These are phyloP conservation scores for Lasiodiplodia gonubiensis DNA, from an alignment of 2,329 filamentous ascomycete species.

Conservation along the genomic window DNA sequence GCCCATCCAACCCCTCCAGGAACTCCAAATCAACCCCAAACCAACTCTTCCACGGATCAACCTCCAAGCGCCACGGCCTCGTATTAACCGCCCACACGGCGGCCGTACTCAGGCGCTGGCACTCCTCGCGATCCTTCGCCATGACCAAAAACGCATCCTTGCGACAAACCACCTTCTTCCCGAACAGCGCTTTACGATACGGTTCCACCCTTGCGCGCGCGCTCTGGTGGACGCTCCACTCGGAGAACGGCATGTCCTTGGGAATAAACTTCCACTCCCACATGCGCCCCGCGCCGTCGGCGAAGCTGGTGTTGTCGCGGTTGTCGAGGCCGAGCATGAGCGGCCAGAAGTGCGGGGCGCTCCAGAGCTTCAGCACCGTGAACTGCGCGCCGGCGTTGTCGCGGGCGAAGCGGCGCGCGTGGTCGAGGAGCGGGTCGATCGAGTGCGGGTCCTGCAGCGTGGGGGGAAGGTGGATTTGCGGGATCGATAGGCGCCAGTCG, in stretches of 20 bases:
- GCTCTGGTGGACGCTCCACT: constrained; percentile 53
- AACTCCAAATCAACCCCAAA: constrained; percentile 55
- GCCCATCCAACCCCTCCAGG: constrained; percentile 49
- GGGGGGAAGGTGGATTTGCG: constrained; percentile 35
- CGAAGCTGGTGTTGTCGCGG: constrained; percentile 46
- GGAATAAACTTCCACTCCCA: constrained; percentile 58
- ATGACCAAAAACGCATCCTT: constrained; percentile 56
- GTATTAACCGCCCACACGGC: constrained; percentile 56
- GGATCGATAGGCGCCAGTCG: constrained; percentile 43
- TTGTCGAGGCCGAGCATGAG: constrained; percentile 52
- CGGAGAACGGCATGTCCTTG: constrained; percentile 53
- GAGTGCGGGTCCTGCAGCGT: constrained; percentile 43
- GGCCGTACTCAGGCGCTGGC: constrained; percentile 47
- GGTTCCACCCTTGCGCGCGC: constrained; percentile 41
- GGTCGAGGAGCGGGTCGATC: constrained; percentile 43
- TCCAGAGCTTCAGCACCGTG: constrained; percentile 55
- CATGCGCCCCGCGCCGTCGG: constrained; percentile 50
- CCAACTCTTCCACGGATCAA: constrained; percentile 60
- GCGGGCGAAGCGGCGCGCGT: constrained; percentile 41
- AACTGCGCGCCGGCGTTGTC: constrained; percentile 45
- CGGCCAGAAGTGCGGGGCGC: constrained; percentile 57
- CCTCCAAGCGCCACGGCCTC: constrained; percentile 56
- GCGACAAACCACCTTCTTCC: constrained; percentile 42
- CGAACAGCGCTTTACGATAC: constrained; percentile 37
- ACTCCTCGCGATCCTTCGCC: constrained; percentile 50